Evolutionary conservation across 2,329 filamentous ascomycete genomes (phyloP), one percentile per base, ranked within the genome.

Genomic region (Epichloe brachyelytri): DNA sequence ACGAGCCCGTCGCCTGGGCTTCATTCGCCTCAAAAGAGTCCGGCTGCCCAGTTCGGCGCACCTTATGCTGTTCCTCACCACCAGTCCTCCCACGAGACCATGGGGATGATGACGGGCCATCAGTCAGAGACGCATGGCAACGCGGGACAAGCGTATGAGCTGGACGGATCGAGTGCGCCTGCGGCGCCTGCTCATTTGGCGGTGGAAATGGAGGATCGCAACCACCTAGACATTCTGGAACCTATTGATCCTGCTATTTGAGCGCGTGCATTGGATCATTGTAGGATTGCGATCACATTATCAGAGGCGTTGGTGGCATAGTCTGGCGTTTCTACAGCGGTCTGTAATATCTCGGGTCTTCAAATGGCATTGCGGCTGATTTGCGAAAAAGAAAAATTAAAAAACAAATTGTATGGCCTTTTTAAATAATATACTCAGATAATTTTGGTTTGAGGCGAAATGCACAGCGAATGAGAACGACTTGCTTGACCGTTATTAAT

Each of bases 141-240:
- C 5, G 4, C 3, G 19, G 40, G 43, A 20, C 44, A 48, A 33
- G 34, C 49, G 7, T 56, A 47, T 49, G 57, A 59, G 47, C 56
- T 58, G 54, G 56, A 57, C 17, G 57, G 41, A 8, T 48, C 50
- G 43, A 43, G 44, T 15, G 22, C 17, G 43, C 36, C 47, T 45
- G 14, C 3, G 49, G 15, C 4, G 15, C 39, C 15, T 19, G 49
- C 43, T 20, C 38, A 15, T 5, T 15, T 26, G 22, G 43, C 49
- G 10, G 53, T 33, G 17, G 56, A 57, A 40, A 53, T 57, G 51
- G 53, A 48, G 30, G 53, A 4, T 52, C 50, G 14, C 20, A 50
- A 6, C 53, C 54, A 5, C 34, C 33, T 22, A 49, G 22, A 26
- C 26, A 19, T 36, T 33, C 44, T 14, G 19, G 19, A 30, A 5